These are phyloP conservation scores for Zoysia matrella DNA, from an alignment of 202 grass and related monocot genomes.

Conservation along the genomic window DNA sequence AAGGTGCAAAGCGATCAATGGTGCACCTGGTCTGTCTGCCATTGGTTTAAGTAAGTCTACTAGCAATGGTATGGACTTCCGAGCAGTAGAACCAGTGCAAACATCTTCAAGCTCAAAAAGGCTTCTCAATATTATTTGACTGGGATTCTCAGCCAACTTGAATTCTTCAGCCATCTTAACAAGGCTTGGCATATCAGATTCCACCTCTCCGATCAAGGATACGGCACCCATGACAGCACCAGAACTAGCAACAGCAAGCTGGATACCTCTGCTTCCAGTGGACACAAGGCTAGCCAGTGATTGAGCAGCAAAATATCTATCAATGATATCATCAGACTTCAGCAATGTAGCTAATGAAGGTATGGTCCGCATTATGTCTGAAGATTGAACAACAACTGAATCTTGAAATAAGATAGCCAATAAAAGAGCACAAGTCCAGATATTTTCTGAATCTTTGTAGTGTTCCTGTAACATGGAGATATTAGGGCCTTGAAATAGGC, in stretches of 20 bases:
- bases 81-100: slow-evolving; percentile 62
- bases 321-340: slow-evolving; percentile 74
- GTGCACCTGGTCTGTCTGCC: slow-evolving; percentile 91
- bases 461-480: slow-evolving; percentile 63
- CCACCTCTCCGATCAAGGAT: slow-evolving; percentile 77
- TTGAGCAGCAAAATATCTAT: slow-evolving; percentile 93
- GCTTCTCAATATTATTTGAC: slow-evolving; percentile 72
- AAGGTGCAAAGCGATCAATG: slow-evolving; percentile 83
- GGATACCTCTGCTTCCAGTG: slow-evolving; percentile 75
- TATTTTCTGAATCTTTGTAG: slow-evolving; percentile 70
- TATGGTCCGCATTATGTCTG: slow-evolving; percentile 62
- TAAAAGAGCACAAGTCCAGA: slow-evolving; percentile 82
- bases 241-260: slow-evolving; percentile 6
- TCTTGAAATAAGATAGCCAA: slow-evolving; percentile 95
- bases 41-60: slow-evolving; percentile 97
- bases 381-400: slow-evolving; percentile 75
- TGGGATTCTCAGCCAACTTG: slow-evolving; percentile 72
- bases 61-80: slow-evolving; percentile 88
- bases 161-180: slow-evolving; percentile 73
- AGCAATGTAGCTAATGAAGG: slow-evolving; percentile 78
- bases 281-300: slow-evolving; percentile 86
- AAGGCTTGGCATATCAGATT: slow-evolving; percentile 75
- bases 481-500: slow-evolving; percentile 32
- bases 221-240: slow-evolving; percentile 78
- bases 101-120: slow-evolving; percentile 91